These are phyloP conservation scores for Paecilomyces niveus DNA, from an alignment of 2,329 filamentous ascomycete species.

Conservation along the genomic window DNA sequence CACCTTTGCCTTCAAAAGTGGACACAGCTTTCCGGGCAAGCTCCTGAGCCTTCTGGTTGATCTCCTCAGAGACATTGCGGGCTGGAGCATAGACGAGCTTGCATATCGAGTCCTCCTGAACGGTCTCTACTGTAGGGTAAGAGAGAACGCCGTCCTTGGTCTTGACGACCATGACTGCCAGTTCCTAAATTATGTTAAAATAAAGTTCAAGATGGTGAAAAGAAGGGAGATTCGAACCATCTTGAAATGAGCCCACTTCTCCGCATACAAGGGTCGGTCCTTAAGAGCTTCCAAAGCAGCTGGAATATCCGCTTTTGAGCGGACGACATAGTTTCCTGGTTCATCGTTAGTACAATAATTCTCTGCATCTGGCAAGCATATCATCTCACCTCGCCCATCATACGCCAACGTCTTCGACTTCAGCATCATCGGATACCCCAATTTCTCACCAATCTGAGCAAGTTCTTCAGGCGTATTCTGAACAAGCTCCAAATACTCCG, in stretches of 20 bases:
- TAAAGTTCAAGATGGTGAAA: not conserved
- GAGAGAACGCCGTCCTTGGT: constrained; percentile 68
- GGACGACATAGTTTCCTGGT: constrained; percentile 59
- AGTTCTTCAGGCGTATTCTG: constrained; percentile 55
- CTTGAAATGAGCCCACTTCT: constrained; percentile 79
- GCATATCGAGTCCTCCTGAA: constrained; percentile 94
- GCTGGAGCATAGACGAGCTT: constrained; percentile 86
- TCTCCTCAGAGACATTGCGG: constrained; percentile 55
- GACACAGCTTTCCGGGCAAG: constrained; percentile 73
- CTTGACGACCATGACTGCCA: constrained; percentile 92
- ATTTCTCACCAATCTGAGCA: constrained; percentile 52
- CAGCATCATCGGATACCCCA: constrained; percentile 84
- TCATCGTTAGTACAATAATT: constrained; percentile 4
- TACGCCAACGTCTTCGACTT: constrained; percentile 88
- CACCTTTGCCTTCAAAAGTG: constrained; percentile 77
- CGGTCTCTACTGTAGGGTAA: constrained; percentile 87
- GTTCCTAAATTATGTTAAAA: constrained; percentile 45
- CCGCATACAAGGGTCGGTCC: constrained; percentile 69
- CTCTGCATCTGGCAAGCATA: not conserved
- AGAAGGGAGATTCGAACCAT: constrained; percentile 36
- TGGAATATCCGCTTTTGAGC: constrained; percentile 52
- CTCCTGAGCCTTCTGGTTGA: constrained; percentile 61
- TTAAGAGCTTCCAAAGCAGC: constrained; percentile 64
- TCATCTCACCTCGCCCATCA: constrained; percentile 66
- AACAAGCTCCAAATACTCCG: constrained; percentile 60